Evolutionary conservation across 352 stramenopile species (phyloP).

Genomic region (Globisporangium nodosum): DNA sequence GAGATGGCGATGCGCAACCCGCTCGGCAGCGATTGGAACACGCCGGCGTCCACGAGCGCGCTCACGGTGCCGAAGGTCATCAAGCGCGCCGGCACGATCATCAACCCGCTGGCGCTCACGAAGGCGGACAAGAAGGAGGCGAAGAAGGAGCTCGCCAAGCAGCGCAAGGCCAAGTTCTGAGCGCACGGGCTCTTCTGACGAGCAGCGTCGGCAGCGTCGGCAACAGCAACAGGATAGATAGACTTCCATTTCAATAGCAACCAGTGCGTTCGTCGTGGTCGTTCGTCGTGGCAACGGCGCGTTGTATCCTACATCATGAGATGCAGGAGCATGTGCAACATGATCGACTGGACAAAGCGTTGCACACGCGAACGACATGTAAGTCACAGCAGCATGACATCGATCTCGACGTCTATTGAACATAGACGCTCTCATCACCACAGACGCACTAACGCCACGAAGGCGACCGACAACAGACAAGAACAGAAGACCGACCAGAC

Average conservation of each 20-base stretch:
- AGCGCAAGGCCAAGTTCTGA: constrained; percentile 82
- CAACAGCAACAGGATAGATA: constrained; percentile 5
- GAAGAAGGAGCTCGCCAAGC: constrained; percentile 71
- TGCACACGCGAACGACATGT: too few species aligned
- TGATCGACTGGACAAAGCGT: too few species aligned
- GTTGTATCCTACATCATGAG: too few species aligned
- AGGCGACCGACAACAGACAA: neutral
- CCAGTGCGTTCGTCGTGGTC: neutral
- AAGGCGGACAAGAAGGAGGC: constrained; percentile 84
- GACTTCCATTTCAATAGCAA: constrained; percentile 1
- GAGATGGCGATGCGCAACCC: constrained; percentile 95
- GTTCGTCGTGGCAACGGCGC: too few species aligned
- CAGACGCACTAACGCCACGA: neutral
- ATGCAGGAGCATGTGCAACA: too few species aligned
- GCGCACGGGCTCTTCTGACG: constrained; percentile 3
- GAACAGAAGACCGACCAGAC: neutral
- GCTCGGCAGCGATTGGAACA: constrained; percentile 95
- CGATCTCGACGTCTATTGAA: neutral
- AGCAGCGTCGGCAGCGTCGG: neutral
- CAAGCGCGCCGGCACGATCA: constrained; percentile 90
- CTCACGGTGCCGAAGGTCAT: constrained; percentile 94
- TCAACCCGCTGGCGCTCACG: constrained; percentile 88
- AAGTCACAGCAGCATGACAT: too few species aligned
- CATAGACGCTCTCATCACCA: neutral
- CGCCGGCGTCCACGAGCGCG: constrained; percentile 82